A percentile compares a stretch with the other conserved stretches of the same genome.
Conservation (phyloP, 306 rosid genomes). For the Trichosanthes cucumerina region DNA sequence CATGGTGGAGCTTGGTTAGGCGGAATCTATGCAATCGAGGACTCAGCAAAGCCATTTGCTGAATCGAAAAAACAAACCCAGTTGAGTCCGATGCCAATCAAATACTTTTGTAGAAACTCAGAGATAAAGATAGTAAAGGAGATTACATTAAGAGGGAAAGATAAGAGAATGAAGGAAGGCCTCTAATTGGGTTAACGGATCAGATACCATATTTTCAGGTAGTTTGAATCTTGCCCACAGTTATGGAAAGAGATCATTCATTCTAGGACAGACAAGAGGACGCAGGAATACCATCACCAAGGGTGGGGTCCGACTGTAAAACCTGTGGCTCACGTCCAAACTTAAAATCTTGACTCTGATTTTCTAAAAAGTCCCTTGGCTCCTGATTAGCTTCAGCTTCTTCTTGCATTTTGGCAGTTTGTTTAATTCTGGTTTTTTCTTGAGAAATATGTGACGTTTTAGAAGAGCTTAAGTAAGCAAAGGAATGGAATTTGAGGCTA, state of each 20-base stretch:
- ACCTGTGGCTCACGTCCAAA: neutral
- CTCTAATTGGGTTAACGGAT: constrained; percentile 70
- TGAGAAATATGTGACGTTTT: neutral
- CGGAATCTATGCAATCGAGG: constrained; percentile 64
- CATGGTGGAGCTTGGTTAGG: constrained; percentile 27
- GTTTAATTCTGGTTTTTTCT: neutral
- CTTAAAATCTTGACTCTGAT: neutral
- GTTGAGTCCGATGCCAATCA: neutral
- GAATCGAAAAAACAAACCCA: constrained; percentile 5
- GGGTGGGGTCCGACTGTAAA: constrained; percentile 3
- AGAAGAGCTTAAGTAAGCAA: neutral
- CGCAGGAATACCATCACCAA: neutral
- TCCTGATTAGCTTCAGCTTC: neutral
- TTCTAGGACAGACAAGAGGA: neutral
- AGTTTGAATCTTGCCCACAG: neutral
- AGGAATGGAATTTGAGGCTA: neutral
- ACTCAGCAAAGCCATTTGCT: constrained; percentile 63
- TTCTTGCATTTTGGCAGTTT: neutral
- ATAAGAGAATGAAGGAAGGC: constrained; percentile 54
- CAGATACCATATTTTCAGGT: constrained; percentile 23
- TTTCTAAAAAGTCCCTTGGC: neutral
- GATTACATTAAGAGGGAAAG: constrained; percentile 21
- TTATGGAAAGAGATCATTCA: neutral
- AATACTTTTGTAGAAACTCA: neutral
- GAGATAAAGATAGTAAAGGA: constrained; percentile 6